Base-by-base conservation (phyloP, 1,139 yeast species). In the Wickerhamomyces sp. region DNA sequence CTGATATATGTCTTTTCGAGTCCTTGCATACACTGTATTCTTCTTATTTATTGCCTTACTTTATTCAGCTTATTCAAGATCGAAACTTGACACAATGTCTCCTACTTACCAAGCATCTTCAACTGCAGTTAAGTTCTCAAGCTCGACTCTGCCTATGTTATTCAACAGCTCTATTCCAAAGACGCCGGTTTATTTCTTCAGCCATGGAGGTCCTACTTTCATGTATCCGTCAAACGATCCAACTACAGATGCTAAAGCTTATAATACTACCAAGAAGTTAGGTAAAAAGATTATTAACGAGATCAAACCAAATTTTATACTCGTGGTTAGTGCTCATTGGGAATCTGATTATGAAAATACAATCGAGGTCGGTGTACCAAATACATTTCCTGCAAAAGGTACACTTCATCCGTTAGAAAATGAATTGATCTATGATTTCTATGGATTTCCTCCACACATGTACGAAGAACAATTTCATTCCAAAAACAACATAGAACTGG, bases 151-250 rank as follows among this genome's bases (percentile, higher is more conserved):
- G 7, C 19, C 36, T 7, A 33, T 33, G 14, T n/a, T n/a, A n/a
- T 33, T 27, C 31, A 33, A 33, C 14, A 27, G 13, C 3, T 9
- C 25, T 14, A 26, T 27, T n/a, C 54, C 54, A 12, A 46, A 47
- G 41, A 47, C 55, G 9, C 90, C 94, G 7, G 71, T 79, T 1
- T 81, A 65, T 55, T 85, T 84, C 58, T 56, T 83, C 38, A 78
- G 87, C 26, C 94, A 85, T 60, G 94, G 94, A 3, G 90, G 89
- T 1, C 94, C 94, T 4, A 77, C 81, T 1, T 81, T 84, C 57
- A 74, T 81, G 70, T 73, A 79, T 51, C 59, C 64, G 18, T 71
- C 70, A 27, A 62, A 61, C 25, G 60, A 59, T 27, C 47, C 55
- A 33, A 69, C 70, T 19, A 73, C 79, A 3, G 73, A 79, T 45